Percentiles rank a stretch among this genome's conserved stretches.
Evolutionary conservation across 2,329 filamentous ascomycete genomes (phyloP).

Genomic region (Rhynchosporium secalis): DNA sequence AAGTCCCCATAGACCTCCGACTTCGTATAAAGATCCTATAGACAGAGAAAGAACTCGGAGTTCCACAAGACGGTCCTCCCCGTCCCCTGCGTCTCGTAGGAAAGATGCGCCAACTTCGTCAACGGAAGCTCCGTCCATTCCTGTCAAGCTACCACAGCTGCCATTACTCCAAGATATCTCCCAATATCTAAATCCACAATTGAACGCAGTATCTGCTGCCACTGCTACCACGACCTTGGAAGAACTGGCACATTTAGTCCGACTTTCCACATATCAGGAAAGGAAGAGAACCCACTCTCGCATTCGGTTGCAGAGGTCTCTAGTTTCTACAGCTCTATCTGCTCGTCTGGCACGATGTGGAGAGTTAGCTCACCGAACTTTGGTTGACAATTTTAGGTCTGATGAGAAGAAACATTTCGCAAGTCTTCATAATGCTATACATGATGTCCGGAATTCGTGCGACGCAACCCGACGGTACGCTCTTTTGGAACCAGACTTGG

Average conservation of each 20-base stretch:
- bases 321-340: constrained; percentile 74
- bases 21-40: constrained; percentile 46
- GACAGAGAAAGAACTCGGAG: constrained; percentile 49
- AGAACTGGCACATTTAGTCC: constrained; percentile 76
- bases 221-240: constrained; percentile 69
- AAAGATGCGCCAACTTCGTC: constrained; percentile 34
- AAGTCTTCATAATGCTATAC: constrained; percentile 72
- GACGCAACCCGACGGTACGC: constrained; percentile 71
- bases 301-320: constrained; percentile 69
- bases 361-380: constrained; percentile 70
- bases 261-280: constrained; percentile 78
- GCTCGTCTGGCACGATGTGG: constrained; percentile 73
- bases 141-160: constrained; percentile 35
- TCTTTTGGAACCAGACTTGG: constrained; percentile 70
- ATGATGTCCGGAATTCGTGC: constrained; percentile 77
- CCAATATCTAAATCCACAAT: constrained; percentile 62
- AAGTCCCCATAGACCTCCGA: constrained; percentile 54
- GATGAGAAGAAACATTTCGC: constrained; percentile 80
- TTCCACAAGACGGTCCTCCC: constrained; percentile 30
- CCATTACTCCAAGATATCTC: constrained; percentile 66
- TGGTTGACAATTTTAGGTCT: constrained; percentile 75
- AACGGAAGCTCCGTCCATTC: constrained; percentile 30
- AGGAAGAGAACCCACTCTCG: constrained; percentile 74
- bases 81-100: constrained; percentile 37
- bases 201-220: constrained; percentile 52